phyloP scores from a whole-genome alignment of 768 basidiomycete genomes.

The Boletus coccyginus region DNA sequence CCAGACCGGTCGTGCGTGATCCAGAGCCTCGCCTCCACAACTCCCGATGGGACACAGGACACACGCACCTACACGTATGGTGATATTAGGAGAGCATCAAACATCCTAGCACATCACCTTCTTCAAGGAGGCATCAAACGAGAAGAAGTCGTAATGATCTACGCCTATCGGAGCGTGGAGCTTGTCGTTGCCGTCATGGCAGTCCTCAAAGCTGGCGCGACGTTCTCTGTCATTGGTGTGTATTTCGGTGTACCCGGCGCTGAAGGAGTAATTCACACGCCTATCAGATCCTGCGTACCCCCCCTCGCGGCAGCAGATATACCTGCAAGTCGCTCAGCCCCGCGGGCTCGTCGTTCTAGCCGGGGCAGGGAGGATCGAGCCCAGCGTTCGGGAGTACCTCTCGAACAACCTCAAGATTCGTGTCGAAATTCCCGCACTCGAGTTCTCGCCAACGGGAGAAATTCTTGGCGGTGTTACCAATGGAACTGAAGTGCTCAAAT shows the following conservation, averaged over 20 bases:
- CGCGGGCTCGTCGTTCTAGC: slow-evolving; percentile 88
- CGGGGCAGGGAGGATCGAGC: slow-evolving; percentile 79
- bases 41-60: slow-evolving; percentile 44
- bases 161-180: slow-evolving; percentile 94
- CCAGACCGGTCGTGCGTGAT: slow-evolving; percentile 89
- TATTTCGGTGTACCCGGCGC: neutral
- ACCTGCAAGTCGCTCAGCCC: slow-evolving; percentile 90
- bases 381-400: slow-evolving; percentile 83
- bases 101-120: slow-evolving; percentile 88
- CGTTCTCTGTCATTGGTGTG: slow-evolving; percentile 95
- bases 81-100: slow-evolving; percentile 79
- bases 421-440: slow-evolving; percentile 87
- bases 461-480: slow-evolving; percentile 60
- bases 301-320: slow-evolving; percentile 86
- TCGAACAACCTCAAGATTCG: slow-evolving; percentile 76
- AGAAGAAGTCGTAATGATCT: slow-evolving; percentile 98
- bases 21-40: slow-evolving; percentile 56
- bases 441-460: slow-evolving; percentile 60
- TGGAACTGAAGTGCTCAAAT: slow-evolving; percentile 61
- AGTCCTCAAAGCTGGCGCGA: slow-evolving; percentile 91
- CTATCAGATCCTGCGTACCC: slow-evolving; percentile 92
- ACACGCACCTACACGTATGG: slow-evolving; percentile 70
- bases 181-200: slow-evolving; percentile 97
- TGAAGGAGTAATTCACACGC: neutral
- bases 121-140: slow-evolving; percentile 81